phyloP scores from a whole-genome alignment of 2,329 filamentous ascomycete species.

The Stemphylium lycopersici region DNA sequence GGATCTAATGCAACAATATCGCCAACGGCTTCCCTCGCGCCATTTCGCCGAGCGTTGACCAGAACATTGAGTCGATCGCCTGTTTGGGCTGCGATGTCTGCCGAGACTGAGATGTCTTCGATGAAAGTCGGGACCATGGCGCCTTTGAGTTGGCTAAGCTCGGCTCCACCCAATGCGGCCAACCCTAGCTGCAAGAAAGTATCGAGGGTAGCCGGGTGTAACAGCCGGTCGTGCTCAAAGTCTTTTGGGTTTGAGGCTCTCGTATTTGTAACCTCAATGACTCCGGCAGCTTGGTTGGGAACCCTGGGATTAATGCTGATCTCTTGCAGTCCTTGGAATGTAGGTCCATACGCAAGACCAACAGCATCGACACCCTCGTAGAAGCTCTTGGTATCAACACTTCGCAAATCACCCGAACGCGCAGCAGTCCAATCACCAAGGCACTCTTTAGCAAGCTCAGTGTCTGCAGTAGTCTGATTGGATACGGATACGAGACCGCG shows the following conservation, averaged over 20 bases:
- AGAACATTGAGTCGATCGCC: constrained; percentile 16
- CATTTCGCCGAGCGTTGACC: background rate
- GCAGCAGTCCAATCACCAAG: constrained; percentile 2
- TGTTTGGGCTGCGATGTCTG: constrained; percentile 9
- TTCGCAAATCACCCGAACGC: background rate
- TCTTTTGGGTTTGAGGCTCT: constrained; percentile 11
- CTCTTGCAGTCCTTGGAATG: constrained; percentile 15
- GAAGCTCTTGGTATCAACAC: constrained; percentile 7
- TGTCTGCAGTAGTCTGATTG: background rate
- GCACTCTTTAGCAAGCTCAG: constrained; percentile 9
- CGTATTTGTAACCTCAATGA: constrained; percentile 20
- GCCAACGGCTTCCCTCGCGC: constrained; percentile 11
- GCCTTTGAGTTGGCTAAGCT: constrained; percentile 1
- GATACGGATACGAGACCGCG: constrained; percentile 15
- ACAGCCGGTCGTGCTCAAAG: constrained; percentile 20
- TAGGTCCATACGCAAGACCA: constrained; percentile 21
- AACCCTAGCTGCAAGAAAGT: constrained; percentile 19
- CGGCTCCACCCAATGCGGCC: constrained; percentile 9
- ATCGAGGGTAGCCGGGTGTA: constrained; percentile 30
- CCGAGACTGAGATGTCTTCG: constrained; percentile 16
- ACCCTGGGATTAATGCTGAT: background rate
- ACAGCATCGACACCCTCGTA: constrained; percentile 15
- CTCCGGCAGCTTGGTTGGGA: constrained; percentile 4
- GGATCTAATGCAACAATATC: constrained; percentile 18
- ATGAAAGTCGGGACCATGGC: constrained; percentile 22